Evolutionary conservation across 2,329 filamentous ascomycete species (phyloP).

Genomic region (Escovopsis sp.): DNA sequence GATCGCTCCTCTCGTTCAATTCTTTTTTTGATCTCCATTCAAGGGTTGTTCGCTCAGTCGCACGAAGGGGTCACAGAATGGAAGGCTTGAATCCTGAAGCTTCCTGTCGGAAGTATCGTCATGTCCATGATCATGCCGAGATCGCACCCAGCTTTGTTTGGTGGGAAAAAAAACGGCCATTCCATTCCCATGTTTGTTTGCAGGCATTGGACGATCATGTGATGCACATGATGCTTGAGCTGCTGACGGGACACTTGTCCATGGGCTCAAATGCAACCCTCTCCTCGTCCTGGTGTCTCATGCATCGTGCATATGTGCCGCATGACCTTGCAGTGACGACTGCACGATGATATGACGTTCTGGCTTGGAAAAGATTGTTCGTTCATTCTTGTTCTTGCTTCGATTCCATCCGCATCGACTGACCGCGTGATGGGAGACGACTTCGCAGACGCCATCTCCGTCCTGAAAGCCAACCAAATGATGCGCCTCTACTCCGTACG

Average conservation of each 20-base stretch:
- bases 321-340: not conserved
- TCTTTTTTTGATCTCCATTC: too few relatives aligned
- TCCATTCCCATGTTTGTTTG: not conserved
- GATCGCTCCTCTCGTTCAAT: too few relatives aligned
- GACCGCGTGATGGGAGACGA: not conserved
- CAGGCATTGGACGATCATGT: slow-evolving; percentile 5
- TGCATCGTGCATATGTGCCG: not conserved
- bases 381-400: too few relatives aligned
- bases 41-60: too few relatives aligned
- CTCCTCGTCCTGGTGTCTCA: slow-evolving; percentile 3
- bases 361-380: too few relatives aligned
- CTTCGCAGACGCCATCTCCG: too few relatives aligned
- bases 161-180: not conserved
- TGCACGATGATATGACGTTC: not conserved
- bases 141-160: not conserved
- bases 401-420: too few relatives aligned
- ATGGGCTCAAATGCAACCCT: not conserved
- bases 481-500: not conserved
- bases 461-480: too few relatives aligned
- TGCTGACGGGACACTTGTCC: slow-evolving; percentile 1
- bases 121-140: not conserved
- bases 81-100: too few relatives aligned
- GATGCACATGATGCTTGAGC: slow-evolving; percentile 4
- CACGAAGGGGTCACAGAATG: too few relatives aligned
- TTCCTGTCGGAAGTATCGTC: too few relatives aligned